phyloP scores from a whole-genome alignment of 306 rosid genomes.

The Begonia peltatifolia region DNA sequence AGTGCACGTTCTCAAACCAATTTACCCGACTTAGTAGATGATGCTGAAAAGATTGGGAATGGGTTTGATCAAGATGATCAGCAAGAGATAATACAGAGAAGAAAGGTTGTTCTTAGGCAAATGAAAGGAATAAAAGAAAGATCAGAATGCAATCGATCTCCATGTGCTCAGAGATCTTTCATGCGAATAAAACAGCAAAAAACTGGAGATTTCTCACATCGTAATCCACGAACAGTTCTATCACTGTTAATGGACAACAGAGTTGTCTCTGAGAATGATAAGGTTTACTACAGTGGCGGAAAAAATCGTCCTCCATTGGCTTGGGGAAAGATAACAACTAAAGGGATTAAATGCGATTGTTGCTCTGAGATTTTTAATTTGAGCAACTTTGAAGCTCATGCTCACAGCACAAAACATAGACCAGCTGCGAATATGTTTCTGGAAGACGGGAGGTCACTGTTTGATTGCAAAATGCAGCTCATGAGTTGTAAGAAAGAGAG shows the following conservation, averaged over 20 bases:
- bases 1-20: too few relatives aligned
- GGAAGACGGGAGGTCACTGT: conserved; percentile 43
- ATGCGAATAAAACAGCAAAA: background rate
- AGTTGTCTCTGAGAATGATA: conserved; percentile 8
- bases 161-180: background rate
- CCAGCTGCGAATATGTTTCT: conserved; percentile 41
- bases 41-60: background rate
- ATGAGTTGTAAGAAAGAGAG: background rate
- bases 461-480: conserved; percentile 26
- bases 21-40: too few relatives aligned
- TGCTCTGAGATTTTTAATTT: conserved; percentile 21
- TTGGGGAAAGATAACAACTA: conserved; percentile 20
- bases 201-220: background rate
- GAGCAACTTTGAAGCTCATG: conserved; percentile 44
- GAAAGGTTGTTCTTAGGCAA: background rate
- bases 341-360: conserved; percentile 51
- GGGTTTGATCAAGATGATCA: background rate
- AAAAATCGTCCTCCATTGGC: background rate
- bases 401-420: conserved; percentile 36
- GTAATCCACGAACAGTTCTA: conserved; percentile 14
- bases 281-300: conserved; percentile 16
- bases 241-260: conserved; percentile 21
- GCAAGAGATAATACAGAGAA: background rate
- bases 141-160: background rate
- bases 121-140: conserved; percentile 1